Base-by-base conservation (phyloP, 129 eudicot species). In the Flaveria bidentis region DNA sequence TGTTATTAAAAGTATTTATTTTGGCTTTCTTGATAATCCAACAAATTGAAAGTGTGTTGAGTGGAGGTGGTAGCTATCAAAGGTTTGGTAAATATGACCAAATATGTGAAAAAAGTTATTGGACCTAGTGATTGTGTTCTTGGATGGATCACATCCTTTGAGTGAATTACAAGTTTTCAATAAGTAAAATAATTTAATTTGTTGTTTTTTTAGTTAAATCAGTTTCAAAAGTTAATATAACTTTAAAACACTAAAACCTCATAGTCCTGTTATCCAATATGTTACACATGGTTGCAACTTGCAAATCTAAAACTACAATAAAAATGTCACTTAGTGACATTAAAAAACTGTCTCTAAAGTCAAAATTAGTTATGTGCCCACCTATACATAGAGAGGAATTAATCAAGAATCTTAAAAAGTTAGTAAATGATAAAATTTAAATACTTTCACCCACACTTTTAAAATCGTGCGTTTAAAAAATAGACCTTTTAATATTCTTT, bases 31-130 rank as follows among this genome's bases (percentile, higher is more conserved):
- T 44, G 0, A 42, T 45, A 68, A 68, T 69, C 56, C 73, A 69
- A 22, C 56, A 45, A 20, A 45, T 36, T 26, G 73, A 23, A 45
- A 9, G 30, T 18, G 52, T 42, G 52, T 72, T 73, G 56, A 73
- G 77, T 73, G 69, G 67, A 73, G 53, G 18, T 41, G 55, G 66
- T 20, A 20, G 69, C 56, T 41, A 57, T 73, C 56, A 73, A 73
- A 17, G 41, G 77, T 73, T 73, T 73, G 77, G 77, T 73, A 73
- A 73, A 49, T 57, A 56, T 57, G 69, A 23, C 55, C 77, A 58
- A 41, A 57, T 61, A 73, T 39, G 63, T 73, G 68, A 41, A 56
- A 45, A 72, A 58, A 42, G 14, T 51, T 57, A 42, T 57, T 41
- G 55, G 20, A 73, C 67, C 56, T 58, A 57, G 55, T 73, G 69